Percentiles rank a stretch among this genome's conserved stretches.
Conservation (phyloP, 345 rosid genomes). For the Erucastrum elatum region DNA sequence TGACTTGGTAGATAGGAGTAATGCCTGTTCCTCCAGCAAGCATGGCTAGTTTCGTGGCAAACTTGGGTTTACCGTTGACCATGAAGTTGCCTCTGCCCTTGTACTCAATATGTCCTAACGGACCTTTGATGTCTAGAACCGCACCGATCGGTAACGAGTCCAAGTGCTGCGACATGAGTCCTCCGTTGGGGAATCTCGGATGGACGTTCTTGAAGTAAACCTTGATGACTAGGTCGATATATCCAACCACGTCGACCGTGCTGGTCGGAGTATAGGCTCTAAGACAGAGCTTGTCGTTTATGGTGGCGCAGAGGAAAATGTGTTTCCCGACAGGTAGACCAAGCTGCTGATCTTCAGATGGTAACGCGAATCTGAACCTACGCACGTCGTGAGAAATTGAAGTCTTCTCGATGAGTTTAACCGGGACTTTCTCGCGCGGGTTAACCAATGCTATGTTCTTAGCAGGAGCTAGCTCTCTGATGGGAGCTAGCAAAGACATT, state of each 20-base stretch:
- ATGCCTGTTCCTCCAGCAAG: conserved; percentile 91
- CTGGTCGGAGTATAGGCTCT: conserved; percentile 90
- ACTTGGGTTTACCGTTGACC: conserved; percentile 74
- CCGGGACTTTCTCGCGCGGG: conserved; percentile 75
- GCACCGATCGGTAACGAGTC: conserved; percentile 72
- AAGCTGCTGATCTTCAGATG: conserved; percentile 64
- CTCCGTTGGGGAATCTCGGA: conserved; percentile 84
- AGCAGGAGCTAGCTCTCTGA: conserved; percentile 50
- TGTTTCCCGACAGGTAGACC: conserved; percentile 92
- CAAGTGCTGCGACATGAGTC: conserved; percentile 76
- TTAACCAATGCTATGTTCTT: conserved; percentile 59
- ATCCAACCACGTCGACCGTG: conserved; percentile 59
- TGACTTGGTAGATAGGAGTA: conserved; percentile 80
- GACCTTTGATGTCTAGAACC: conserved; percentile 74
- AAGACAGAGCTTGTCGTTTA: conserved; percentile 72
- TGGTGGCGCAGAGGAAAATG: conserved; percentile 65
- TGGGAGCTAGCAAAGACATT: conserved; percentile 52
- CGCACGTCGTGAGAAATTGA: conserved; percentile 73
- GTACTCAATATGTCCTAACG: conserved; percentile 83
- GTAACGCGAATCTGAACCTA: conserved; percentile 64
- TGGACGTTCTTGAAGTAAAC: conserved; percentile 74
- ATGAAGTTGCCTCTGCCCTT: conserved; percentile 61
- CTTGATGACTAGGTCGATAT: conserved; percentile 79
- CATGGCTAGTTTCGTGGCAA: conserved; percentile 75
- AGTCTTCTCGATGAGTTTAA: conserved; percentile 68